Evolutionary conservation across 2,329 filamentous ascomycete genomes (phyloP), one percentile per base, ranked within the genome.

Genomic region (Monilinia laxa): DNA sequence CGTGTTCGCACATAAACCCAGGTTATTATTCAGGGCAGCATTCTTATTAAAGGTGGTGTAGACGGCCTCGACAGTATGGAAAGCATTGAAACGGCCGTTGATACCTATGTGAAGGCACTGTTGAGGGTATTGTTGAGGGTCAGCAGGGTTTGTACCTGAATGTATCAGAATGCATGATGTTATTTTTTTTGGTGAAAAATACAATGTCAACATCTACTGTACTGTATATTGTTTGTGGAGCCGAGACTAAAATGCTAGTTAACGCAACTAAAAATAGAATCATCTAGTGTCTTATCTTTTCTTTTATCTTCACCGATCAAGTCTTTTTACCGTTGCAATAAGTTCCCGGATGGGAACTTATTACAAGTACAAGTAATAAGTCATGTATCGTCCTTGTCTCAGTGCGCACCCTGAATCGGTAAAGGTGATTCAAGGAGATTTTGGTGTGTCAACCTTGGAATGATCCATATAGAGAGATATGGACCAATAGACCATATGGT

Each of bases 181-280:
- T 18, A 45, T 4, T 45, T 14, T 14, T 45, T 16, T 7, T 23
- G 20, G 53, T 23, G 53, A 56, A 35, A 40, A 20, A 35, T 35
- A 35, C 38, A 40, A 40, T 14, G 38, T 16, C 4, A 16, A 42
- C 11, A 42, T 42, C 40, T 4, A 31, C 28, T 6, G 6, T 31
- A 31, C 28, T 31, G 1, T 55, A 20, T 45, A 14, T 45, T 31
- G 25, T 6, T n/a, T 55, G 60, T 45, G 62, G 62, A 35, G 25
- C 62, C 25, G 62, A 54, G 40, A 42, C 51, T 9, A 60, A 60
- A 35, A 6, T 35, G 16, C 31, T 62, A 16, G 35, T 2, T 9
- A 45, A 16, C 6, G n/a, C 60, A n/a, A 7, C 45, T 64, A 64
- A 64, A 64, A 38, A 64, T 64, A 64, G 59, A 62, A 12, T 14